Conservation (phyloP, 768 basidiomycete species). For the Leccinum rimulosum region DNA sequence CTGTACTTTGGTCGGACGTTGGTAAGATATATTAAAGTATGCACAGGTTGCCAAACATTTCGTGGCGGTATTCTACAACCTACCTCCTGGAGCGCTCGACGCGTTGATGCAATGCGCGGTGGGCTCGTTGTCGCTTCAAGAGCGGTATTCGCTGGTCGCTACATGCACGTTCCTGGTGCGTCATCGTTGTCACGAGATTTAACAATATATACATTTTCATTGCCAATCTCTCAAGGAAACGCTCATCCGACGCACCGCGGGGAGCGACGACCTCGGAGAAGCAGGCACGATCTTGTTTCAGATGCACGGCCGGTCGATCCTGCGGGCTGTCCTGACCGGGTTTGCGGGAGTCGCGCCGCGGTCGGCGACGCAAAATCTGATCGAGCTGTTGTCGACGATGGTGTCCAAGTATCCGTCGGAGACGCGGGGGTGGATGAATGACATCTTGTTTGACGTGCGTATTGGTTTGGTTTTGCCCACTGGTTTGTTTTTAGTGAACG, state of each 20-base stretch:
- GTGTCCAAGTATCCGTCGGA: slow-evolving; percentile 54
- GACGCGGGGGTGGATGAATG: slow-evolving; percentile 67
- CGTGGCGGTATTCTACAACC: slow-evolving; percentile 53
- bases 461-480: background rate
- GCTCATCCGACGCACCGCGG: slow-evolving; percentile 61
- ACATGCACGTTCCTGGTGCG: slow-evolving; percentile 81
- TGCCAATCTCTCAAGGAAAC: slow-evolving; percentile 44
- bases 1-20: background rate
- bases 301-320: slow-evolving; percentile 60
- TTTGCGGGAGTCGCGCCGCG: slow-evolving; percentile 85
- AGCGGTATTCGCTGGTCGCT: slow-evolving; percentile 81
- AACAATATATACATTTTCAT: background rate
- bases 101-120: slow-evolving; percentile 70
- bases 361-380: slow-evolving; percentile 78
- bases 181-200: slow-evolving; percentile 5
- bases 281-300: slow-evolving; percentile 51
- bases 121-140: slow-evolving; percentile 66
- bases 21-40: background rate
- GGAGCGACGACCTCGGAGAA: slow-evolving; percentile 57
- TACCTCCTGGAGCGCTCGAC: slow-evolving; percentile 63
- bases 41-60: slow-evolving; percentile 55
- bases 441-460: slow-evolving; percentile 49
- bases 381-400: slow-evolving; percentile 74
- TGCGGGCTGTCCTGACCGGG: slow-evolving; percentile 71
- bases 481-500: no score